These are phyloP conservation scores for Ophiostoma ips DNA, from an alignment of 2,329 filamentous ascomycete genomes.

Conservation along the genomic window DNA sequence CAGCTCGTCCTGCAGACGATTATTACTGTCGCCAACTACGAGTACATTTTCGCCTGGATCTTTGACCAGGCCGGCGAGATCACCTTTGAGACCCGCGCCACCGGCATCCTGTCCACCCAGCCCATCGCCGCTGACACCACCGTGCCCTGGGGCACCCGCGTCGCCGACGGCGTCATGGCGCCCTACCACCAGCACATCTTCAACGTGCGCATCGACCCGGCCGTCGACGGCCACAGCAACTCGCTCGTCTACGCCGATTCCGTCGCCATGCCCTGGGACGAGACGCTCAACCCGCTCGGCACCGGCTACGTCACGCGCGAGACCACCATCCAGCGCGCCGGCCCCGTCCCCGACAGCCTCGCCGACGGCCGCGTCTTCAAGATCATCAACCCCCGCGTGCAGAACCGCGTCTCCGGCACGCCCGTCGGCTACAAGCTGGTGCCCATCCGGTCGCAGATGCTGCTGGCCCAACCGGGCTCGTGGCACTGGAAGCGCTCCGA, in stretches of 20 bases:
- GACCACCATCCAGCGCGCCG: slow-evolving; percentile 27
- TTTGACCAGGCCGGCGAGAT: slow-evolving; percentile 50
- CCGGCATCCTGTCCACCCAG: slow-evolving; percentile 48
- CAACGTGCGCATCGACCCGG: not conserved
- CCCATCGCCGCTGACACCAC: slow-evolving; percentile 38
- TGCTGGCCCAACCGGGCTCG: slow-evolving; percentile 26
- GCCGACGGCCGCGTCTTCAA: slow-evolving; percentile 34
- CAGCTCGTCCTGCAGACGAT: slow-evolving; percentile 56
- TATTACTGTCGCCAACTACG: slow-evolving; percentile 57
- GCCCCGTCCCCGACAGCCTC: slow-evolving; percentile 38
- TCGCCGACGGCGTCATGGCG: not conserved
- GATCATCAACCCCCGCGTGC: slow-evolving; percentile 29
- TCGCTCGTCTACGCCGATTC: slow-evolving; percentile 29
- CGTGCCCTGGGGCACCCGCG: slow-evolving; percentile 41
- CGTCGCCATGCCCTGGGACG: slow-evolving; percentile 27
- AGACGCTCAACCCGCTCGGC: slow-evolving; percentile 35
- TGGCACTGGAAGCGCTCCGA: slow-evolving; percentile 27
- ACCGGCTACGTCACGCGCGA: slow-evolving; percentile 30
- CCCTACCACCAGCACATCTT: slow-evolving; percentile 1
- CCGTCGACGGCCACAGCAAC: slow-evolving; percentile 15
- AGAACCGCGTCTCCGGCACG: slow-evolving; percentile 29
- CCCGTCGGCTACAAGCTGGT: slow-evolving; percentile 33
- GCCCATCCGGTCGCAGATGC: slow-evolving; percentile 30
- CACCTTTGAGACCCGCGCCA: slow-evolving; percentile 48
- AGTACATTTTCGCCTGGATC: slow-evolving; percentile 41